Evolutionary conservation across 768 basidiomycete species (phyloP).

Genomic region (Lactarius indigo): DNA sequence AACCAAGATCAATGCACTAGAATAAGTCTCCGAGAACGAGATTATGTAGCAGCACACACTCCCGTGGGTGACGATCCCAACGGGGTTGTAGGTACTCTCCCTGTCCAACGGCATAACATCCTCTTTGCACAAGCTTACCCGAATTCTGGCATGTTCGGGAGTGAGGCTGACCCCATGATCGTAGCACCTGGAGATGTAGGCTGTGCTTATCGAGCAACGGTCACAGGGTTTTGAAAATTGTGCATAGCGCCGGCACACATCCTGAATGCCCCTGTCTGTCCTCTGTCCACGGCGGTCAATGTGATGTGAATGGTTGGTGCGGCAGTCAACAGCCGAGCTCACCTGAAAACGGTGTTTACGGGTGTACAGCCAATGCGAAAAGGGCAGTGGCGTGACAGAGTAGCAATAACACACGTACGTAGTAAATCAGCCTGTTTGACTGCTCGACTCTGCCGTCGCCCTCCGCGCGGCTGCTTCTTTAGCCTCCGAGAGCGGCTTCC

Average conservation of each 20-base stretch:
- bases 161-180: background rate
- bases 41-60: background rate
- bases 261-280: background rate
- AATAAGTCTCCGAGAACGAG: background rate
- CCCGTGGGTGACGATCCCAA: conserved; percentile 2
- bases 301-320: conserved; percentile 12
- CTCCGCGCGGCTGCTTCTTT: conserved; percentile 42
- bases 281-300: background rate
- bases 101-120: background rate
- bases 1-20: conserved; percentile 16
- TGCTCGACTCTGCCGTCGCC: conserved; percentile 1
- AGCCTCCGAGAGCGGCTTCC: conserved; percentile 61
- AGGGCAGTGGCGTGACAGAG: conserved; percentile 13
- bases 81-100: background rate
- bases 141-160: background rate
- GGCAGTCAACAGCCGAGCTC: conserved; percentile 13
- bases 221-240: background rate
- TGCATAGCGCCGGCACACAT: background rate
- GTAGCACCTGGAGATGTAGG: background rate
- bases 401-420: conserved; percentile 17
- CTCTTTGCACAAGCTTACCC: background rate
- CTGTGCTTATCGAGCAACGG: conserved; percentile 5
- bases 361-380: background rate
- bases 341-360: conserved; percentile 9
- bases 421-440: conserved; percentile 11